Evolutionary conservation across 257 asterid genomes (phyloP).

Genomic region (Capsicum rhomboideum): DNA sequence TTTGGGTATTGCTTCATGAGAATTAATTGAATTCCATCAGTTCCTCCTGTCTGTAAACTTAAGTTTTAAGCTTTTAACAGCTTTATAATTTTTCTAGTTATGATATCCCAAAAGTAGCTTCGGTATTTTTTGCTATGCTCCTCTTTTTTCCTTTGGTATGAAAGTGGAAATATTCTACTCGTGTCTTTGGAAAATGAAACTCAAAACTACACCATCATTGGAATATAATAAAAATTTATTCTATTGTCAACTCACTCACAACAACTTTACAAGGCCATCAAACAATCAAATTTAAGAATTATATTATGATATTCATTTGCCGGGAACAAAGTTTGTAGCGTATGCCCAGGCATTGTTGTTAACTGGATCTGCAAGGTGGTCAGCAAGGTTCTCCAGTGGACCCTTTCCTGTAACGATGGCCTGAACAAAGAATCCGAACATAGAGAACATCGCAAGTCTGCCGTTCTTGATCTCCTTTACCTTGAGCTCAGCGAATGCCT

Average conservation of each 20-base stretch:
- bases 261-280: not conserved
- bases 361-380: constrained; percentile 52
- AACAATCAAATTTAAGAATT: not conserved
- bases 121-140: not conserved
- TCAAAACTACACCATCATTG: not conserved
- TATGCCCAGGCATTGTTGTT: not conserved
- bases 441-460: not conserved
- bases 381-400: constrained; percentile 57
- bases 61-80: not conserved
- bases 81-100: no score
- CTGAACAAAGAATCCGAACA: constrained; percentile 46
- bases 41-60: not conserved
- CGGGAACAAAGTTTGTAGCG: not conserved
- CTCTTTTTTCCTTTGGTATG: not conserved
- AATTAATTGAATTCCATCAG: not conserved
- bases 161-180: not conserved
- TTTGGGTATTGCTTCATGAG: not conserved
- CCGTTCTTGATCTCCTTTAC: not conserved
- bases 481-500: not conserved
- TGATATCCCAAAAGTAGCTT: not conserved
- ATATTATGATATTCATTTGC: not conserved
- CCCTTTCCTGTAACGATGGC: constrained; percentile 64
- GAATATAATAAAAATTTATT: not conserved
- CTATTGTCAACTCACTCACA: not conserved
- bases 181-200: not conserved